Base-by-base conservation (phyloP, 2,329 filamentous ascomycete species). In the Arachnopeziza araneosa region DNA sequence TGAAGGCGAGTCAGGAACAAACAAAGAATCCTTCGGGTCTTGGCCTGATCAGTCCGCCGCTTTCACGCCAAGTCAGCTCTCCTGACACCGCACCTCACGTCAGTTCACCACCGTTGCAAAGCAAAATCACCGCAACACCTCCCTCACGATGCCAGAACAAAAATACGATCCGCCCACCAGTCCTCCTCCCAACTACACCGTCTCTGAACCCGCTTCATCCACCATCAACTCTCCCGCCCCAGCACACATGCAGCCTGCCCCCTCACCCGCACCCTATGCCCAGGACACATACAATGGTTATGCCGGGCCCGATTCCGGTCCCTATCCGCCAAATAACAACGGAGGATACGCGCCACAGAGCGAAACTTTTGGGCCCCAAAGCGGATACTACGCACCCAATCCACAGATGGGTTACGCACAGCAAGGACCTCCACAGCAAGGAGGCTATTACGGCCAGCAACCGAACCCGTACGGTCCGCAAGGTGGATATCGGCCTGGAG, bases 381-480 rank as follows among this genome's bases (percentile, higher is more conserved):
- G 21, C 9, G 21, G 24, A 52, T 52, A 22, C 50, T 24, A 52
- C 21, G 21, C 21, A 12, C 21, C 21, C 9, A n/a, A n/a, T 10
- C 24, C 50, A 22, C 52, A 54, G 26, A 26, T 21, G 26, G 52
- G 52, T 24, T 54, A 54, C n/a, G 23, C 52, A 8, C 50, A 22
- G 21, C 50, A 22, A 8, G 21, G 24, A n/a, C 50, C 57, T 10
- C 55, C 60, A 50, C 62, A 60, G 52, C 51, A 55, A 24, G 66
- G 66, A n/a, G 67, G 66, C 49, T 68, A 68, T 52, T 61, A 54
- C 1, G 62, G 59, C 10, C 65, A 59, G 19, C 65, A 66, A 52
- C 64, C 65, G 63, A 61, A 59, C 17, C 60, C 59, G 21, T 64
- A 62, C 19, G 57, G 57, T 55, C 61, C 50, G 32, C 64, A 60